A percentile compares a stretch with the other conserved stretches of the same genome.
These are phyloP conservation scores for Myxozyma geophila DNA, from an alignment of 805 yeast species.

Conservation along the genomic window DNA sequence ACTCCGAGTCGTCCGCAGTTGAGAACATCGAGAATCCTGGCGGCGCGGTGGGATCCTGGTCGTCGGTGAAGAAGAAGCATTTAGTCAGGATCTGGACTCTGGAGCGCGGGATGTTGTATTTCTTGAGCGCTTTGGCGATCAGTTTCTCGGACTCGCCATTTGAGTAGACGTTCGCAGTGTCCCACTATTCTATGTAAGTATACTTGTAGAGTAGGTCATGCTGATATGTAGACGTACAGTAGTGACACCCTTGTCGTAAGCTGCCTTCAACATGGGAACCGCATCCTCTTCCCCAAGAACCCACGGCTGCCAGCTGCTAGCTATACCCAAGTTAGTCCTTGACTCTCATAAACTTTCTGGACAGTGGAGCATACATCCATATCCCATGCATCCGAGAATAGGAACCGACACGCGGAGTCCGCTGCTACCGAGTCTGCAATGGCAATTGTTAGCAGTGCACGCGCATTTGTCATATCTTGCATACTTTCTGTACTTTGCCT, in stretches of 20 bases:
- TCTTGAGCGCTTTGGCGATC: constrained; percentile 57
- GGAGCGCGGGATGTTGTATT: constrained; percentile 57
- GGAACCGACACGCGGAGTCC: constrained; percentile 28
- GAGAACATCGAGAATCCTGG: neutral
- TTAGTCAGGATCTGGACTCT: constrained; percentile 60
- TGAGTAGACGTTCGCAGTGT: constrained; percentile 52
- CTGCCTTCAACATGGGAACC: no score
- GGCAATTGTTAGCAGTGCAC: no score
- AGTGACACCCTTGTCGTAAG: constrained; percentile 45
- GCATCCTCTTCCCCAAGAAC: no score
- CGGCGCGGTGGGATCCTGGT: neutral
- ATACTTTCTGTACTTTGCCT: no score
- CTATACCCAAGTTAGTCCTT: no score
- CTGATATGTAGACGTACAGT: constrained; percentile 40
- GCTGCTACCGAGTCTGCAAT: constrained; percentile 12
- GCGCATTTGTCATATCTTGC: no score
- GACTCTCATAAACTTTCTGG: neutral
- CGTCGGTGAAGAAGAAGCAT: constrained; percentile 25
- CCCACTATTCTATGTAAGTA: constrained; percentile 39
- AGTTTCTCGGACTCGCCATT: constrained; percentile 50
- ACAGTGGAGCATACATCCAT: constrained; percentile 14
- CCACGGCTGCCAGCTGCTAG: no score
- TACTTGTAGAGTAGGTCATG: neutral
- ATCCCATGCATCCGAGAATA: constrained; percentile 30
- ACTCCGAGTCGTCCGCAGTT: neutral